phyloP scores from a whole-genome alignment of 495 filamentous ascomycete species.

The Aspergillus egyptiacus region DNA sequence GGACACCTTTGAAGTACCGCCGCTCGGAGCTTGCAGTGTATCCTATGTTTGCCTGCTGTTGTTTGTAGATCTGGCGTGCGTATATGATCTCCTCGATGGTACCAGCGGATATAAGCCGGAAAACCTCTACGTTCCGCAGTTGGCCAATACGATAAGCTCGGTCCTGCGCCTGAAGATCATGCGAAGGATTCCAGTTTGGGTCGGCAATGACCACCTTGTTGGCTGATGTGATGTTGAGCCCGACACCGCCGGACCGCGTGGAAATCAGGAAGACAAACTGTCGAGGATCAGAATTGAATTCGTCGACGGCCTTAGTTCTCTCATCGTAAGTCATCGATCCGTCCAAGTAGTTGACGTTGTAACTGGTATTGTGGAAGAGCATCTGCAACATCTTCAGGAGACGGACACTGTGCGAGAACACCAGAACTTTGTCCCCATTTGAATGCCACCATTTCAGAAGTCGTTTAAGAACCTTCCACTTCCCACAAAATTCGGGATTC shows the following conservation, averaged over 20 bases:
- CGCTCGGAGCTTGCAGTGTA: slow-evolving; percentile 90
- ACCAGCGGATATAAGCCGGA: slow-evolving; percentile 84
- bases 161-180: slow-evolving; percentile 94
- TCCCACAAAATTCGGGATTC: slow-evolving; percentile 91
- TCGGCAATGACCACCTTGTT: slow-evolving; percentile 98
- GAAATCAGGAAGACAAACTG: slow-evolving; percentile 97
- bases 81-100: slow-evolving; percentile 98
- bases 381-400: slow-evolving; percentile 79
- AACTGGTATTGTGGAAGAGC: slow-evolving; percentile 83
- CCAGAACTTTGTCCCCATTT: slow-evolving; percentile 87
- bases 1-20: slow-evolving; percentile 92
- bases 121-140: slow-evolving; percentile 88
- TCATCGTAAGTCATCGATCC: slow-evolving; percentile 84
- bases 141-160: slow-evolving; percentile 96
- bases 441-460: slow-evolving; percentile 84
- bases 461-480: slow-evolving; percentile 89
- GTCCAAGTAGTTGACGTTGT: slow-evolving; percentile 87
- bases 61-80: slow-evolving; percentile 96
- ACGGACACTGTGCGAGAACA: slow-evolving; percentile 87
- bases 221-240: slow-evolving; percentile 92
- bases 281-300: slow-evolving; percentile 82
- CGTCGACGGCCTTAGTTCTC: slow-evolving; percentile 68
- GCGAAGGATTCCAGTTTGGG: slow-evolving; percentile 94
- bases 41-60: slow-evolving; percentile 96
- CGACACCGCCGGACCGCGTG: slow-evolving; percentile 84